phyloP scores from a whole-genome alignment of 495 filamentous ascomycete species.

The Aspergillus cristatus region DNA sequence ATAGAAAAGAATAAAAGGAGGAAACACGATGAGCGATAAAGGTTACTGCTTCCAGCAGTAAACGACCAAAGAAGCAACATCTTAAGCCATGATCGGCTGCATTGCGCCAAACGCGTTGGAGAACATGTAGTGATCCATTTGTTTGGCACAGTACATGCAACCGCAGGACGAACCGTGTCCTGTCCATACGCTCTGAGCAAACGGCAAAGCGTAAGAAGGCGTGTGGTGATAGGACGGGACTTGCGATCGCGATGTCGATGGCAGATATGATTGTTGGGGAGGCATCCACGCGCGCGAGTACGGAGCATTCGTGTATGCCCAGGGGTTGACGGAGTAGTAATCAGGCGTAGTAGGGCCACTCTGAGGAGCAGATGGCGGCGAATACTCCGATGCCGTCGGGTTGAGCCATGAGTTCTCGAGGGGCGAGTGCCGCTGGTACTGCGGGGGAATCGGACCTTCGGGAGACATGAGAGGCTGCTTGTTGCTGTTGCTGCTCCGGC shows the following conservation, averaged over 20 bases:
- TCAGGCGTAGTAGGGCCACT: conserved; percentile 57
- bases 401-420: conserved; percentile 47
- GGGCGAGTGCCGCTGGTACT: conserved; percentile 40
- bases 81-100: conserved; percentile 44
- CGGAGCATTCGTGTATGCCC: conserved; percentile 47
- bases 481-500: too few species aligned
- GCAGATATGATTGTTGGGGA: conserved; percentile 40
- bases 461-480: conserved; percentile 39
- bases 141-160: conserved; percentile 58
- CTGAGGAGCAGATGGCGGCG: conserved; percentile 59
- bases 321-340: conserved; percentile 45
- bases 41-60: too few species aligned
- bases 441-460: conserved; percentile 40
- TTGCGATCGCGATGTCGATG: conserved; percentile 32
- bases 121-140: conserved; percentile 57
- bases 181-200: conserved; percentile 51
- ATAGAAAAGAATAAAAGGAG: conserved; percentile 12
- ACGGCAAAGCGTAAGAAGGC: conserved; percentile 43
- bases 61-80: conserved; percentile 1
- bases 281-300: conserved; percentile 35
- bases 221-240: conserved; percentile 45
- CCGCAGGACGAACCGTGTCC: conserved; percentile 55
- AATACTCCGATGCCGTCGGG: conserved; percentile 48
- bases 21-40: too few species aligned
- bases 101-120: conserved; percentile 47